These are phyloP conservation scores for Beauveria sp. DNA, from an alignment of 2,329 filamentous ascomycete genomes.

Conservation along the genomic window DNA sequence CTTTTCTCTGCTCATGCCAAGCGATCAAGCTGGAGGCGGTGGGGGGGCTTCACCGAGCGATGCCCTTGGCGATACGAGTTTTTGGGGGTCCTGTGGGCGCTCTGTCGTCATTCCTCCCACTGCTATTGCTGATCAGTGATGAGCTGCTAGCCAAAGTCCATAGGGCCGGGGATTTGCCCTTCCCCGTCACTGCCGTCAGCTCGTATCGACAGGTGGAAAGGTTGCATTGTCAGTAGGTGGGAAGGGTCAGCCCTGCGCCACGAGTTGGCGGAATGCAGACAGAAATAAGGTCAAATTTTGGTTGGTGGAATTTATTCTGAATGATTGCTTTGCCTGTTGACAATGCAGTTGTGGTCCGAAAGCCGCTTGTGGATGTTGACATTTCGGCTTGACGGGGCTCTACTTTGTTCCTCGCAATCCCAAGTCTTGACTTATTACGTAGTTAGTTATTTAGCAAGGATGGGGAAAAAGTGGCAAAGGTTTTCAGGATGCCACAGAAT, in stretches of 20 bases:
- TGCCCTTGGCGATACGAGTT: conserved; percentile 4
- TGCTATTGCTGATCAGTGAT: not conserved
- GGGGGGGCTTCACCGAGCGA: not conserved
- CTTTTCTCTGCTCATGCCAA: not conserved
- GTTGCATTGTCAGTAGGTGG: no score
- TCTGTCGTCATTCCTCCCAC: not conserved
- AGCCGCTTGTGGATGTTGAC: no score
- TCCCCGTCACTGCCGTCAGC: not conserved
- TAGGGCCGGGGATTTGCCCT: not conserved
- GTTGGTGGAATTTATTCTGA: not conserved
- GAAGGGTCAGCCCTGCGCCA: not conserved
- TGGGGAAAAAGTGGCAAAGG: no score
- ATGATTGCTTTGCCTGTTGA: not conserved
- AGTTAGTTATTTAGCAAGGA: no score
- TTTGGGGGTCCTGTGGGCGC: not conserved
- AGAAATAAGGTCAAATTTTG: not conserved
- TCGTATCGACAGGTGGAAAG: not conserved
- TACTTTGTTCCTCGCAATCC: no score
- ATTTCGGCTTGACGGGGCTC: no score
- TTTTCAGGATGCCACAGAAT: no score
- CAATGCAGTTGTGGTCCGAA: not conserved
- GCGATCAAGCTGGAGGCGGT: not conserved
- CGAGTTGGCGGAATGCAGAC: not conserved
- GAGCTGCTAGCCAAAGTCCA: not conserved
- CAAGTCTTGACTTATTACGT: no score